Conservation (phyloP, 176 grass and related monocot species). For the Carex cristatella region DNA sequence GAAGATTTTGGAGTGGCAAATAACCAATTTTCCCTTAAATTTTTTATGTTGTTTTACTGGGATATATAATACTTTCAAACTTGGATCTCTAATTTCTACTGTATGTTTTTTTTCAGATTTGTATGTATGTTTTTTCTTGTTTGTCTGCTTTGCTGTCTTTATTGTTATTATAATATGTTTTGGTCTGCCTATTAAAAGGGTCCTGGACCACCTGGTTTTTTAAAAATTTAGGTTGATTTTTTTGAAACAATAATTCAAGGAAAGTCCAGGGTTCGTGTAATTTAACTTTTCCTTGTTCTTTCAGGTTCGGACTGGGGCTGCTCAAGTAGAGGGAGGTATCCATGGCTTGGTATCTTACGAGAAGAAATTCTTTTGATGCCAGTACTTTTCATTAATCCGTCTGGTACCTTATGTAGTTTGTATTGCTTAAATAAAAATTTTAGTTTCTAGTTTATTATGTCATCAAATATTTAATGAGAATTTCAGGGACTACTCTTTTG, state of each 20-base stretch:
- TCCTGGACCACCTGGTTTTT: not conserved
- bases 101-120: not conserved
- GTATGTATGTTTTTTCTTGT: not conserved
- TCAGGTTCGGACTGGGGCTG: constrained; percentile 78
- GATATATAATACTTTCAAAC: not conserved
- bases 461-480: constrained; percentile 5
- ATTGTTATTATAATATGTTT: not conserved
- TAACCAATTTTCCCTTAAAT: no score
- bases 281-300: not conserved
- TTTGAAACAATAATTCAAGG: not conserved
- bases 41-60: not conserved
- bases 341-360: constrained; percentile 85
- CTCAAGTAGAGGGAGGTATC: constrained; percentile 79
- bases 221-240: not conserved
- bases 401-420: not conserved
- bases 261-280: not conserved
- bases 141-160: not conserved
- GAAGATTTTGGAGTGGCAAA: no score
- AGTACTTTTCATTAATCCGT: not conserved
- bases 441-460: not conserved
- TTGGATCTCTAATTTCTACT: not conserved
- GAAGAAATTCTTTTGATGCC: constrained; percentile 62
- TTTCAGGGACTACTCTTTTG: not conserved
- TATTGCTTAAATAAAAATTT: not conserved
- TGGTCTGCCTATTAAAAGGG: not conserved